Base-by-base conservation (phyloP, 2,329 filamentous ascomycete genomes). In the Diaporthe humulicola region DNA sequence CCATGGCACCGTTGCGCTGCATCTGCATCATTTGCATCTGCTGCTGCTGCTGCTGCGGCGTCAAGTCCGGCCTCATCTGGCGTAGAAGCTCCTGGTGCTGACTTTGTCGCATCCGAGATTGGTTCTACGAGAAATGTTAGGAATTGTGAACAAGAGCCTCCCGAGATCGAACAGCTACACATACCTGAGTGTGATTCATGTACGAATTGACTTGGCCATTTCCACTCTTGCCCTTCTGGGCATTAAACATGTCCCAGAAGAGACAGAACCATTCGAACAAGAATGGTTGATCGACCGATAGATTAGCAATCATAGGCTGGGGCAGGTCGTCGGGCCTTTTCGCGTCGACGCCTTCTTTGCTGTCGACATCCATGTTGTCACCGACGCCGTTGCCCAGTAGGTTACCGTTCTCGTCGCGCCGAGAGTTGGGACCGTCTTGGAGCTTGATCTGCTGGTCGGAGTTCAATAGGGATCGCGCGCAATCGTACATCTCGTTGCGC, bases 211-310 rank as follows among this genome's bases (percentile, higher is more conserved):
- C 92, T 75, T 90, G 89, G 36, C 86, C 84, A 81, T 88, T 92
- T 73, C 89, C 89, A 72, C 90, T 90, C 83, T 92, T 93, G 80
- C 89, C 90, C 81, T 95, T 93, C 82, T 96, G 94, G 73, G 95
- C 95, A 81, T 92, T 92, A 84, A 94, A 97, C 79, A 98, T 95
- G 81, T 99, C 97, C 95, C 95, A 98, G 84, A 99, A 99, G 70
- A 98, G 90, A 81, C 93, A 95, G 87, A 97, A 99, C 97, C 97
- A 99, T 81, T 98, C 97, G 79, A 95, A 93, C n/a, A 99, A 88
- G 81, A 99, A 98, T 36, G 94, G 95, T 76, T 90, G 94, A 80
- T 93, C 93, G 72, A 89, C 89, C 76, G 88, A 88, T 66, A 90
- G 89, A 81, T 88, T 89, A 17, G 92, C 91, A 8, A 95, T 87